Evolutionary conservation across 805 yeast genomes (phyloP), one percentile per base, ranked within the genome.

Genomic region (Sugiyamaella qingdaonensis): DNA sequence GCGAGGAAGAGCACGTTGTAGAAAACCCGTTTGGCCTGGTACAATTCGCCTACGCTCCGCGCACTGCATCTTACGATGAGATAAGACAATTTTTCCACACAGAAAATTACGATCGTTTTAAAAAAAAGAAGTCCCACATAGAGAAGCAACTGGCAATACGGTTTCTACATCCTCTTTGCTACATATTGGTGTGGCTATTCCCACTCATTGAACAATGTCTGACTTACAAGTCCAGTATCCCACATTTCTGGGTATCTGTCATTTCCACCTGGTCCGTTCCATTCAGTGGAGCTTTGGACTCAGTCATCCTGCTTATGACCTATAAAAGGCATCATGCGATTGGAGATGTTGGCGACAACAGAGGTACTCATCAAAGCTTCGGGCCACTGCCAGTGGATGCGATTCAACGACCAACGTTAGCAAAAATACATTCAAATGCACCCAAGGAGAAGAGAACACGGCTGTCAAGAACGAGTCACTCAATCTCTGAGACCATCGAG

Each of bases 101-200:
- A 19, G 85, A 83, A 52, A 80, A 84, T 50, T 76, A 85, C 65
- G 76, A 73, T 34, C 75, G 76, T 51, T 82, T 88, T 66, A 78
- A 83, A 54, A 70, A 75, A 37, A 73, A 92, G 24, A 82, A 88
- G 58, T 68, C 77, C 19, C 77, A 79, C 55, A 86, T 90, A 46
- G 81, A 85, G 62, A 80, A 80, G 52, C 95, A 89, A 67, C 81
- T 88, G 77, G 82, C 82, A 60, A 75, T 85, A 21, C 81, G 90
- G 48, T 88, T 90, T 68, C 74, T 90, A 44, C 90, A 90, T 66
- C 97, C 97, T 3, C 71, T 85, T 39, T 84, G 95, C 1, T 90
- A 88, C 67, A 74, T 88, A 55, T 72, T 85, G 19, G 68, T 89
- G 44, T 90, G 97, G 97, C 63, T 85, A 14, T 82, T 86, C 60